Evolutionary conservation across 257 asterid species (phyloP).

Genomic region (Jacaranda copaia): DNA sequence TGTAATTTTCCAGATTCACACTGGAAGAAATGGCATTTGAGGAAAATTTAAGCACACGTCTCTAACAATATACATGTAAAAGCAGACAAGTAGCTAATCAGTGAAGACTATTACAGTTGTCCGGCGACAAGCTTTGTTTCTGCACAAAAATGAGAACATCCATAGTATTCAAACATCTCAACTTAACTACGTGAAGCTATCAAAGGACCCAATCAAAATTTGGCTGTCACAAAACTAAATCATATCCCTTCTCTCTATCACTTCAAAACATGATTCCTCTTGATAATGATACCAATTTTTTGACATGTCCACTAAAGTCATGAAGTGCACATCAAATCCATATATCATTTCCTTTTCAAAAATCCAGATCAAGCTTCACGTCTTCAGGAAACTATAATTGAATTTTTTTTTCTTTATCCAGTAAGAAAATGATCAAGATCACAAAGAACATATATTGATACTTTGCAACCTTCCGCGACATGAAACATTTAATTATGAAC

Average conservation of each 20-base stretch:
- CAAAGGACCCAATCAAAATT: neutral
- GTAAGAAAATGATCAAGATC: slow-evolving; percentile 1
- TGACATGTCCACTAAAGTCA: neutral
- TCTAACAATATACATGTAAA: neutral
- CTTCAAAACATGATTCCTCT: neutral
- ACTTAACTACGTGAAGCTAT: neutral
- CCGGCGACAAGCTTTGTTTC: neutral
- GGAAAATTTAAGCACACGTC: neutral
- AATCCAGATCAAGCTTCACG: neutral
- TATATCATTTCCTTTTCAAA: neutral
- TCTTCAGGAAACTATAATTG: neutral
- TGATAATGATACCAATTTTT: neutral
- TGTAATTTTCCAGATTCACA: slow-evolving; percentile 9
- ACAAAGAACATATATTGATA: neutral
- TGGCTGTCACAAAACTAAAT: neutral
- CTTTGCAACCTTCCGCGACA: neutral
- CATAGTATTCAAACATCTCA: neutral
- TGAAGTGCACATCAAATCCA: neutral
- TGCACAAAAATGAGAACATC: neutral
- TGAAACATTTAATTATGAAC: neutral
- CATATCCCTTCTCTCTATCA: neutral
- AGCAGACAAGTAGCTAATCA: neutral
- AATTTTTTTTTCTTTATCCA: neutral
- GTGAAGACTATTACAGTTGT: neutral
- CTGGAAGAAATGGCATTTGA: neutral